Conservation (phyloP, 306 rosid species). For the Vigna hirtella region DNA sequence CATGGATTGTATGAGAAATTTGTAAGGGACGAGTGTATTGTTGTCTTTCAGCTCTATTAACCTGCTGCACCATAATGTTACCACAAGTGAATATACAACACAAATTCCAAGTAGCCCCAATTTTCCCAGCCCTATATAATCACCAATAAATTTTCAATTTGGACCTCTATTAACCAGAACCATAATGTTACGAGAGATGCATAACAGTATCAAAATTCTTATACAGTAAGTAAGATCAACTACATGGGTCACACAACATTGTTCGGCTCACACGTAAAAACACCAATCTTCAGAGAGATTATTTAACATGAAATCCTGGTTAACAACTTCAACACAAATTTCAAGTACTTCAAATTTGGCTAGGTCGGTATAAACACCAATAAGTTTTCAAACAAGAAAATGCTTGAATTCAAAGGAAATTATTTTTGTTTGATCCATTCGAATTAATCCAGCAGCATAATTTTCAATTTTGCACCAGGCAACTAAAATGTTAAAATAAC, state of each 20-base stretch:
- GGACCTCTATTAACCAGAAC: slow-evolving; percentile 39
- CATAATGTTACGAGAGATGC: background rate
- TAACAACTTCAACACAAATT: background rate
- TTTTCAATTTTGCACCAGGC: background rate
- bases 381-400: slow-evolving; percentile 4
- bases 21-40: background rate
- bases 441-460: slow-evolving; percentile 2
- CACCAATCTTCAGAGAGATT: background rate
- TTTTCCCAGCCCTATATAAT: background rate
- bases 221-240: background rate
- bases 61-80: slow-evolving; percentile 48
- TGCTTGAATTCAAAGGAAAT: background rate
- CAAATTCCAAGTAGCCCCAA: slow-evolving; percentile 14
- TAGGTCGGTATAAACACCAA: background rate
- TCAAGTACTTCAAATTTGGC: background rate
- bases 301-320: background rate
- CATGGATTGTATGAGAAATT: slow-evolving; percentile 46
- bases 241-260: background rate
- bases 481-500: background rate
- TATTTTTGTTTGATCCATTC: background rate
- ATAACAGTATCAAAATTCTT: background rate
- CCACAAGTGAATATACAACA: slow-evolving; percentile 5
- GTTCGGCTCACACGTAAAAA: background rate
- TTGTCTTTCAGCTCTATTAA: slow-evolving; percentile 27
- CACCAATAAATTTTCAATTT: background rate